phyloP scores from a whole-genome alignment of 257 asterid genomes.

The Nicotiana paniculata region DNA sequence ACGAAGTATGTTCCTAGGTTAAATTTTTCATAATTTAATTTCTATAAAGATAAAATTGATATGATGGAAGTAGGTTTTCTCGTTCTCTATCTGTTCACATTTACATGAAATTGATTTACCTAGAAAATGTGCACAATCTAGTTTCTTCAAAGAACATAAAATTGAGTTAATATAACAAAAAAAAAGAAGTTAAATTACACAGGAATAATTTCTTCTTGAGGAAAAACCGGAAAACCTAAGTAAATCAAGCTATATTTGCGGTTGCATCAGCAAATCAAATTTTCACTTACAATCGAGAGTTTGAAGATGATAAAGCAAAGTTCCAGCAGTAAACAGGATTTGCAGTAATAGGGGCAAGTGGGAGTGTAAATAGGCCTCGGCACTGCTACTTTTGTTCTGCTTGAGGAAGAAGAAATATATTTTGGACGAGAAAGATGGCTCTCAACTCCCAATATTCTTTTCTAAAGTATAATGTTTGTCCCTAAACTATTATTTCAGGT shows the following conservation, averaged over 20 bases:
- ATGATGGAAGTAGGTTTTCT: neutral
- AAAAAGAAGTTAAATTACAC: neutral
- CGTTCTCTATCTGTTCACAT: neutral
- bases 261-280: neutral
- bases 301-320: neutral
- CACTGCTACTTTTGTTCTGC: neutral
- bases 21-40: neutral
- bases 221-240: neutral
- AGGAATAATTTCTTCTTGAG: neutral
- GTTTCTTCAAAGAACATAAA: neutral
- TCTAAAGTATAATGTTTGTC: neutral
- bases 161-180: neutral
- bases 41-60: neutral
- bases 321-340: neutral
- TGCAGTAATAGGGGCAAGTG: neutral
- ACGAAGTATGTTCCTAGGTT: neutral
- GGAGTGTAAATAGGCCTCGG: neutral
- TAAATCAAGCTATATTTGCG: neutral
- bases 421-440: neutral
- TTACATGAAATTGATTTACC: neutral
- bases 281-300: neutral
- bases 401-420: constrained; percentile 1
- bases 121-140: neutral
- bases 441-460: neutral
- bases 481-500: neutral